phyloP scores from a whole-genome alignment of 129 eudicot species.

The Rutidosis leptorrhynchoides region DNA sequence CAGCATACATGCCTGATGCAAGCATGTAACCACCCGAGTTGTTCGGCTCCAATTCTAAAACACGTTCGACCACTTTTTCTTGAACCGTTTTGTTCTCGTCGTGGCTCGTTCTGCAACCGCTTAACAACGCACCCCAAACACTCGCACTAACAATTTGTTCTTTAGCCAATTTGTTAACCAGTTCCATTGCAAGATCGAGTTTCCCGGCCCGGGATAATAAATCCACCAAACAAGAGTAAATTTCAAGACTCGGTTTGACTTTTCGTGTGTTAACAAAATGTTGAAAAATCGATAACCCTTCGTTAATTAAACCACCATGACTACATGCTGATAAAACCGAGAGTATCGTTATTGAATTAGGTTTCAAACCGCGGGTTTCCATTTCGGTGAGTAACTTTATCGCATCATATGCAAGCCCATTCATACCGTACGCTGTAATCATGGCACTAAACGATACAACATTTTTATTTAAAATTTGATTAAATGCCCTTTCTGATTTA shows the following conservation, averaged over 20 bases:
- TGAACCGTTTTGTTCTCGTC: conserved; percentile 33
- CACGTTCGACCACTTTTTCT: conserved; percentile 36
- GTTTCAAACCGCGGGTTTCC: conserved; percentile 50
- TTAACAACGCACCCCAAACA: conserved; percentile 80
- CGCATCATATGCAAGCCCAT: conserved; percentile 63
- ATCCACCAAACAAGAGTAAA: conserved; percentile 80
- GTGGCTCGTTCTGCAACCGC: conserved; percentile 51
- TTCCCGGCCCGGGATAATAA: conserved; percentile 72
- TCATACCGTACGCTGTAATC: conserved; percentile 81
- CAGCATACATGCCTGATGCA: conserved; percentile 67
- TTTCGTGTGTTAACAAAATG: conserved; percentile 42
- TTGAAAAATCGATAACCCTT: conserved; percentile 55
- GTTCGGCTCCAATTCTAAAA: conserved; percentile 68
- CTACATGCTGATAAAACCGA: conserved; percentile 84
- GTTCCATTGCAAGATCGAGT: conserved; percentile 56
- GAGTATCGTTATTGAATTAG: conserved; percentile 61
- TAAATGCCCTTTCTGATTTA: conserved; percentile 50
- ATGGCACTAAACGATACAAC: conserved; percentile 68
- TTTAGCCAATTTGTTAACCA: conserved; percentile 46
- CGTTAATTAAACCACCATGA: conserved; percentile 69
- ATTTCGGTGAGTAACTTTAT: conserved; percentile 46
- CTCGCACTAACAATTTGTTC: conserved; percentile 43
- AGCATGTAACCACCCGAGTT: conserved; percentile 72
- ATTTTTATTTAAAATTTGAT: conserved; percentile 49
- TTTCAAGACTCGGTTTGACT: conserved; percentile 47